Conservation (phyloP, 192 early-diverging fungal species). For the Coemansia javaensis region DNA sequence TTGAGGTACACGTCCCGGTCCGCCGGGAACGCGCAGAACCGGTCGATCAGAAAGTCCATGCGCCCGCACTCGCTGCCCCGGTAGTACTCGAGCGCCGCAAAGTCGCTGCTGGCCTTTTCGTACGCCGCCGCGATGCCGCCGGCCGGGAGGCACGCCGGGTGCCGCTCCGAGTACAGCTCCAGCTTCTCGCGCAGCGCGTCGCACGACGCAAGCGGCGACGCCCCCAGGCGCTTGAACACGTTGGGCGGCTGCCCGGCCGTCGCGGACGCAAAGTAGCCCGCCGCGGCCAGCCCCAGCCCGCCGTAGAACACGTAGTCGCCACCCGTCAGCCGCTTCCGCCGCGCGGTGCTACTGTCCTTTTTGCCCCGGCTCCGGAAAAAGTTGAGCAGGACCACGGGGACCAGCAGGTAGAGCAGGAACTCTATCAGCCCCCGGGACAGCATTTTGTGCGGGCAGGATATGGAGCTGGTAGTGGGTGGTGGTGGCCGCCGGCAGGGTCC, state of each 20-base stretch:
- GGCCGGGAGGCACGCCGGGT: slow-evolving; percentile 13
- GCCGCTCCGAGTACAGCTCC: slow-evolving; percentile 1
- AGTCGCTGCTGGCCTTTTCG: slow-evolving; percentile 4
- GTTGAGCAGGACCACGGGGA: slow-evolving; percentile 28
- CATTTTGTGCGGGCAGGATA: slow-evolving; percentile 3
- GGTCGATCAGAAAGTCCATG: slow-evolving; percentile 39
- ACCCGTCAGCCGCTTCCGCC: slow-evolving; percentile 9
- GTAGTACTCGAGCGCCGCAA: slow-evolving; percentile 18
- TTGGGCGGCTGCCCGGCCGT: slow-evolving; percentile 17
- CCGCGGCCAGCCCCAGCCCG: slow-evolving; percentile 9
- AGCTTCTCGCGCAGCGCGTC: slow-evolving; percentile 17
- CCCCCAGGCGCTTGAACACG: slow-evolving; percentile 27
- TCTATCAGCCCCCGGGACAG: slow-evolving; percentile 26
- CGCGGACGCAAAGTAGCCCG: slow-evolving; percentile 18
- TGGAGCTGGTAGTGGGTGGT: not conserved
- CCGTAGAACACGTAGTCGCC: slow-evolving; percentile 25
- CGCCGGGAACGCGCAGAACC: slow-evolving; percentile 33
- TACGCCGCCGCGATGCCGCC: slow-evolving; percentile 8
- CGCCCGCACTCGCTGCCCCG: slow-evolving; percentile 31
- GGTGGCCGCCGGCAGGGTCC: too few species aligned
- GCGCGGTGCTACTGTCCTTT: slow-evolving; percentile 14
- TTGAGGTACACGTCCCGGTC: slow-evolving; percentile 36
- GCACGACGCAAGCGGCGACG: slow-evolving; percentile 14
- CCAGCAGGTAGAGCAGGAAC: slow-evolving; percentile 32
- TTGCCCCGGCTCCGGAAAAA: slow-evolving; percentile 21